Base-by-base conservation (phyloP, 2,329 filamentous ascomycete species). In the Cladophialophora psammophila region DNA sequence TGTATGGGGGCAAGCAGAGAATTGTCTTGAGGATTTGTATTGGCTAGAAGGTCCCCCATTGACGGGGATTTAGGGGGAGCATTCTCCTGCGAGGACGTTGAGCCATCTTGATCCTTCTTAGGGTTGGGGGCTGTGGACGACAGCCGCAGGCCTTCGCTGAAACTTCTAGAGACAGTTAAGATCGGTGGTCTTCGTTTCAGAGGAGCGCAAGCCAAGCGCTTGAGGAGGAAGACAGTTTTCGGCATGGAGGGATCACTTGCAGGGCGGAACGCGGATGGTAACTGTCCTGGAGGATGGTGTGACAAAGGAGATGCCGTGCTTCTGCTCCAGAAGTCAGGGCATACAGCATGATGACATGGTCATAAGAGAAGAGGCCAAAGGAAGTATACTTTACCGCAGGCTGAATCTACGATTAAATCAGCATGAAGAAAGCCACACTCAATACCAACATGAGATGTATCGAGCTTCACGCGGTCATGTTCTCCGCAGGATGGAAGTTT, bases 1-100 rank as follows among this genome's bases (percentile, higher is more conserved):
- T 87, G 79, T 1, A 90, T 87, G 9, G 87, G 86, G 7, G 87
- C 81, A 45, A 88, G 77, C 31, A 90, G 83, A 38, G 80, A 79
- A 71, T 84, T 84, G 62, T 80, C 78, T 64, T 83, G 80, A 8
- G 84, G 76, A 50, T 80, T 77, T 2, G 73, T 74, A 57, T 82
- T 76, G 53, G 81, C 78, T 57, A 87, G 79, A 26, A 71, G 42
- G 35, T 62, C 65, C 18, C 69, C 71, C 53, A 73, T 69, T 7
- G 35, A 82, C 79, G 26, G 83, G 78, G 55, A 81, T 78, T 66
- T 83, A 77, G 67, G 40, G 18, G 69, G 62, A 18, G 64, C n/a
- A 9, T 63, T 38, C 32, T 36, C 38, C 40, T 50, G 56, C 8
- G 66, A 18, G 45, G 57, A 31, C 5, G 50, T 34, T 12, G 58